Conservation (phyloP, 1,139 yeast genomes). For the Yamadazyma dushanensis region DNA sequence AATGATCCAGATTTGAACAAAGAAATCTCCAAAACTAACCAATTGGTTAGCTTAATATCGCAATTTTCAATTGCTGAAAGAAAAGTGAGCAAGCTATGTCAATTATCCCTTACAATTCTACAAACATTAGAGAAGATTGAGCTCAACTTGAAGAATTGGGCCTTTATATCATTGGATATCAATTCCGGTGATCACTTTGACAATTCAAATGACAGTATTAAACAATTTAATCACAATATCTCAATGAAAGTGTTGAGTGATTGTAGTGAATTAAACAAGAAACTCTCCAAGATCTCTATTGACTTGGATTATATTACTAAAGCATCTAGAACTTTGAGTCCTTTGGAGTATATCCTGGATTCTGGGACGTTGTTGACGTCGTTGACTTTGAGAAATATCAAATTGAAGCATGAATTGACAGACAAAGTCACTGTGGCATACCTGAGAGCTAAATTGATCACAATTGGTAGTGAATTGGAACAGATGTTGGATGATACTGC, state of each 20-base stretch:
- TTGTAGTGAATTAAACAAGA: slow-evolving; percentile 48
- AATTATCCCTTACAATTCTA: slow-evolving; percentile 45
- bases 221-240: slow-evolving; percentile 45
- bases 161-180: slow-evolving; percentile 54
- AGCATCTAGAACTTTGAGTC: slow-evolving; percentile 40
- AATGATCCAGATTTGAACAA: slow-evolving; percentile 51
- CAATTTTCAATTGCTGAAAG: slow-evolving; percentile 45
- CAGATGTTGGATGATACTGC: slow-evolving; percentile 31
- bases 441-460: slow-evolving; percentile 55
- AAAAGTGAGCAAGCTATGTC: slow-evolving; percentile 52
- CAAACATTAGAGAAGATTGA: slow-evolving; percentile 53
- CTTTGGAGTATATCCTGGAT: slow-evolving; percentile 53
- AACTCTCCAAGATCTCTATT: slow-evolving; percentile 39
- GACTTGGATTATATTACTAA: slow-evolving; percentile 50
- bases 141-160: slow-evolving; percentile 53
- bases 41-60: slow-evolving; percentile 42
- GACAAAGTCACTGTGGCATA: slow-evolving; percentile 54
- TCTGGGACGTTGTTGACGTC: slow-evolving; percentile 59
- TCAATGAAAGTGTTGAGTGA: slow-evolving; percentile 50
- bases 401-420: slow-evolving; percentile 47
- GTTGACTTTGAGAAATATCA: slow-evolving; percentile 47
- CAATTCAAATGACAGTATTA: slow-evolving; percentile 27
- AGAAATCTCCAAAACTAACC: slow-evolving; percentile 42
- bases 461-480: slow-evolving; percentile 57
- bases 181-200: slow-evolving; percentile 44